Percentiles rank a stretch among this genome's conserved stretches.
Conservation (phyloP, 1,284 basidiomycete species). For the Ceratobasidium papillatum region DNA sequence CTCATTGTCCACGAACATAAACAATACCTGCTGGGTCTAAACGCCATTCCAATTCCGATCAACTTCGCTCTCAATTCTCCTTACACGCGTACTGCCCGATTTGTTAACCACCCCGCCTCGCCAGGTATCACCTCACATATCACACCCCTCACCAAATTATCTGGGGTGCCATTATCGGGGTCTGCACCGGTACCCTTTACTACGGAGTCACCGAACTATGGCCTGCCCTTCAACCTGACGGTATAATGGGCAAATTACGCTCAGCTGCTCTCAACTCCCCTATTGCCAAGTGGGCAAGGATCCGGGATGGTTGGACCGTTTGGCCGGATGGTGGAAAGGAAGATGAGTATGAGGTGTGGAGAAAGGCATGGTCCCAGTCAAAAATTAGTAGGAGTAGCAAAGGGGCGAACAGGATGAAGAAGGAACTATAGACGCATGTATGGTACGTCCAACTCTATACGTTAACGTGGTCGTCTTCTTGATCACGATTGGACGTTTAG, state of each 20-base stretch:
- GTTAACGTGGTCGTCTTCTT: not conserved
- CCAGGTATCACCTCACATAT: slow-evolving; percentile 75
- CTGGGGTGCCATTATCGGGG: slow-evolving; percentile 76
- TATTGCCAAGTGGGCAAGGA: slow-evolving; percentile 68
- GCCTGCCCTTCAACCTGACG: slow-evolving; percentile 62
- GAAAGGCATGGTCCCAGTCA: slow-evolving; percentile 53
- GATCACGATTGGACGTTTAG: not conserved
- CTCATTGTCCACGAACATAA: not conserved
- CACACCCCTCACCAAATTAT: slow-evolving; percentile 75
- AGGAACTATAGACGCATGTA: not conserved
- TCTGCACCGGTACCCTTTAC: slow-evolving; percentile 63
- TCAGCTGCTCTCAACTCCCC: slow-evolving; percentile 64
- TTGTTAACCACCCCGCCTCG: slow-evolving; percentile 12
- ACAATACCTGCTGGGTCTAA: not conserved
- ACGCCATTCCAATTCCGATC: not conserved
- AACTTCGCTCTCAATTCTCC: not conserved
- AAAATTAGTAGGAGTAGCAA: not conserved
- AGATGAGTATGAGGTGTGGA: slow-evolving; percentile 71
- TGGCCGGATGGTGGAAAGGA: slow-evolving; percentile 77
- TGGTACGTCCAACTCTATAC: not conserved
- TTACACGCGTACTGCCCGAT: not conserved
- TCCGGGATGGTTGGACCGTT: slow-evolving; percentile 82
- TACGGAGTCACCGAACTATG: slow-evolving; percentile 71
- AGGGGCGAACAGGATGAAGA: not conserved
- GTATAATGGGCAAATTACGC: slow-evolving; percentile 62